Conservation (phyloP, 2,329 filamentous ascomycete genomes). For the Simplicillium sp. region DNA sequence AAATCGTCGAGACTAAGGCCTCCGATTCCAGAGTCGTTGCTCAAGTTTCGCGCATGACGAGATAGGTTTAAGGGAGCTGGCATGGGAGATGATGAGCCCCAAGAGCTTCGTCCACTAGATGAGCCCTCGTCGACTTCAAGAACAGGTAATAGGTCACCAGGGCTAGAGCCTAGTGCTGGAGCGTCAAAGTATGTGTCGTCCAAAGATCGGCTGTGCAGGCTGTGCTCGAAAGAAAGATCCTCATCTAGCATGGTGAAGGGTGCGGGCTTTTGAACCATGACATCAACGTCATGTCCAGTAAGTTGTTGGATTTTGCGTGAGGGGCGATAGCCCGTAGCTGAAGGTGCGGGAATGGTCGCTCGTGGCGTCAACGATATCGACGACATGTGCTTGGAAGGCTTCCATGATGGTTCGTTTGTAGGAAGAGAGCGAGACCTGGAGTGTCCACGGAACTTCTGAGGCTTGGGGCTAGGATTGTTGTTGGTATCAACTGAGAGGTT, state of each 20-base stretch:
- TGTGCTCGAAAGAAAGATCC: background rate
- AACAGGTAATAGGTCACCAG: background rate
- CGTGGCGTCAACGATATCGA: background rate
- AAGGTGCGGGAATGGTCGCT: background rate
- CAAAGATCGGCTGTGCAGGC: background rate
- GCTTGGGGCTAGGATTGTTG: no score
- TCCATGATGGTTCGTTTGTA: background rate
- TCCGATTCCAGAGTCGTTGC: background rate
- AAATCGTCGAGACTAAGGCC: background rate
- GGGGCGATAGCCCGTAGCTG: slow-evolving; percentile 16
- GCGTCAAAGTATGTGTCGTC: no score
- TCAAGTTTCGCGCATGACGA: background rate
- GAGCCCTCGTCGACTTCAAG: background rate
- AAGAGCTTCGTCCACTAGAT: background rate
- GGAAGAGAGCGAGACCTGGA: background rate
- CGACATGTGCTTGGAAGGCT: background rate
- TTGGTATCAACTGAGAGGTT: background rate
- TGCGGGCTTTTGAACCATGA: slow-evolving; percentile 4
- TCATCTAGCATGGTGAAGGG: background rate
- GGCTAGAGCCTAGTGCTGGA: no score
- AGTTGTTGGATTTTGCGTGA: slow-evolving; percentile 31
- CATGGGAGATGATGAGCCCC: background rate
- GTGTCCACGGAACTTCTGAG: background rate
- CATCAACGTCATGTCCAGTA: slow-evolving; percentile 27
- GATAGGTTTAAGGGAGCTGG: background rate